Conservation (phyloP, 2,329 filamentous ascomycete genomes). For the Thielaviopsis populi region DNA sequence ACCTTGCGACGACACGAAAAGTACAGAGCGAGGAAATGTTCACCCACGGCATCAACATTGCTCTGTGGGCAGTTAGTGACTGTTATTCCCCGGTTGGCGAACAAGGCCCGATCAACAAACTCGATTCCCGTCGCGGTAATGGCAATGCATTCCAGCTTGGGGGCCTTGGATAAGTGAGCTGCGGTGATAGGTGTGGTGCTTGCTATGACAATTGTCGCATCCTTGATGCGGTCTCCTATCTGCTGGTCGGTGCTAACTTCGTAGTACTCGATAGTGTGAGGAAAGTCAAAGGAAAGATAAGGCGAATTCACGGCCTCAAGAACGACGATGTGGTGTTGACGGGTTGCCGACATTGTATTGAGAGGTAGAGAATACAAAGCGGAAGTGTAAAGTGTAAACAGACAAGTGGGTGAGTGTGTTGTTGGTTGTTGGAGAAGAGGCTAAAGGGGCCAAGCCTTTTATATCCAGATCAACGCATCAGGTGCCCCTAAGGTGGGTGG, state of each 20-base stretch:
- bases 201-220: conserved; percentile 14
- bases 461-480: not conserved
- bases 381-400: not conserved
- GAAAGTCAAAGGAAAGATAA: conserved; percentile 8
- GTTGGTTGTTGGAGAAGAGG: not conserved
- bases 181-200: conserved; percentile 12
- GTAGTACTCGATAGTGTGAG: conserved; percentile 10
- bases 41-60: conserved; percentile 11
- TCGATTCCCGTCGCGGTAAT: conserved; percentile 15
- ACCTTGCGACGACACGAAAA: conserved; percentile 12
- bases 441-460: not conserved
- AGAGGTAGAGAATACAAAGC: not conserved
- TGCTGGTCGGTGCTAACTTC: not conserved
- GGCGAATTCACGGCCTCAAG: conserved; percentile 13
- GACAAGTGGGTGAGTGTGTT: not conserved
- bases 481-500: not conserved
- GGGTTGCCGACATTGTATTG: not conserved
- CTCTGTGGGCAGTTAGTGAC: conserved; percentile 14
- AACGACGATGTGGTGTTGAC: conserved; percentile 11
- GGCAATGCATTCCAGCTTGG: conserved; percentile 5
- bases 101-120: conserved; percentile 10
- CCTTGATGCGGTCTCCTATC: conserved; percentile 10
- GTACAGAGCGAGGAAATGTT: conserved; percentile 14
- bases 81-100: conserved; percentile 8
- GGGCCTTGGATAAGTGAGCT: not conserved